Evolutionary conservation across 305 asterid genomes (phyloP), one percentile per base, ranked within the genome.

Genomic region (Fraxinus floribunda): DNA sequence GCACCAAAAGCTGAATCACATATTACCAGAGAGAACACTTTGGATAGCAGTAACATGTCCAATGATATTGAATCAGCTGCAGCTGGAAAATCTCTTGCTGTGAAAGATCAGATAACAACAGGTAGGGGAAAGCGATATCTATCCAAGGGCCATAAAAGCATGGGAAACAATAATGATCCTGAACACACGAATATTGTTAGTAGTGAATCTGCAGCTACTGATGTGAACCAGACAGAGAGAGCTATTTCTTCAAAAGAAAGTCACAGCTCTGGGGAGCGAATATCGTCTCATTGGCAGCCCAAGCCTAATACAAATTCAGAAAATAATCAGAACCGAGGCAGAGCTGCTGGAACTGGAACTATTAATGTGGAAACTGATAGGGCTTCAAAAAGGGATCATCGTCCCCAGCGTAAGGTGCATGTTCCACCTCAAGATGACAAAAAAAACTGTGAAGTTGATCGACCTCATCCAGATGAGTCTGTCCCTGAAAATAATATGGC

Each of bases 221-320:
- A 87, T 70, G 80, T 62, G 29, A 91, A 87, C 85, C 93, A 84
- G 76, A 60, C 84, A 2, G 97, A 87, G 78, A 89, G 88, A 87
- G 77, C 81, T 76, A 70, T 79, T 76, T 55, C 77, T 78, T 77
- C 91, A 1, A 92, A 88, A 79, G 98, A 92, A 80, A 89, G 77
- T 81, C 90, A 88, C 71, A 87, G 87, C 75, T 2, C 84, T 78
- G 94, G 88, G 78, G 95, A 92, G 77, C 89, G 91, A 46, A 41
- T 88, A 11, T 84, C 89, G 22, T 84, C 98, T 82, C 97, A 91
- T 52, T 97, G 99, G 99, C 94, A 92, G 81, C 99, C 97, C 36
- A 97, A 97, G 87, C 80, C 92, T 20, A 85, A 84, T 80, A 46
- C 91, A 76, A 78, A 82, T 84, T 52, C 91, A 78, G 88, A 83